A percentile compares a stretch with the other conserved stretches of the same genome.
Evolutionary conservation across 768 basidiomycete species (phyloP).

Genomic region (Naganishia randhawae): DNA sequence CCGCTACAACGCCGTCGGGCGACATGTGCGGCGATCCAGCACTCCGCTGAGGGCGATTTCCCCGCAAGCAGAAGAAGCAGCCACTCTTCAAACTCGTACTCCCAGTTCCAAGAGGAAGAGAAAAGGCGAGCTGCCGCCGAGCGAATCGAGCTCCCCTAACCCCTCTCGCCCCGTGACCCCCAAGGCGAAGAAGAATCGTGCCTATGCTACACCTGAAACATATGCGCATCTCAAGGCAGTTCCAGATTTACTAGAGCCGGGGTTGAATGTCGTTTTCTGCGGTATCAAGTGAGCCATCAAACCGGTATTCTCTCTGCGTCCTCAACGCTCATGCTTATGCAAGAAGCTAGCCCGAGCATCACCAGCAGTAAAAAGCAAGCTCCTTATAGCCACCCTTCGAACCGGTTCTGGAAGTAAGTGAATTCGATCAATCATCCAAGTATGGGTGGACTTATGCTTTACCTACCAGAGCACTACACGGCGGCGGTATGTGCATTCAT

Average conservation of each 20-base stretch:
- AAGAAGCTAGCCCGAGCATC: neutral
- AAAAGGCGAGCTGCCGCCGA: neutral
- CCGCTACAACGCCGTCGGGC: neutral
- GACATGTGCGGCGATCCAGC: neutral
- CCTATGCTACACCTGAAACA: slow-evolving; percentile 3
- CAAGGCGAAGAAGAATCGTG: slow-evolving; percentile 2
- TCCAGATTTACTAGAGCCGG: neutral
- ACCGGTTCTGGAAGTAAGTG: slow-evolving; percentile 20
- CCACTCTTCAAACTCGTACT: neutral
- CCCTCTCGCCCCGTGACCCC: neutral
- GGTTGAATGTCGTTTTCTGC: slow-evolving; percentile 5
- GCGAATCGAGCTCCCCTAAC: neutral
- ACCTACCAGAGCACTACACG: neutral
- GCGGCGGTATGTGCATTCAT: neutral
- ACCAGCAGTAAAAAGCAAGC: slow-evolving; percentile 22
- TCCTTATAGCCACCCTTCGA: slow-evolving; percentile 17
- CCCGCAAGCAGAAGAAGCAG: neutral
- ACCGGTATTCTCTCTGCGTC: too few relatives aligned
- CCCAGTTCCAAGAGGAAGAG: neutral
- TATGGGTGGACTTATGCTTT: neutral
- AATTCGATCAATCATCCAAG: neutral
- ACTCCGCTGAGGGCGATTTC: neutral
- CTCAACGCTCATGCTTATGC: neutral
- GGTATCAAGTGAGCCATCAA: slow-evolving; percentile 5
- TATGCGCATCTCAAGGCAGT: slow-evolving; percentile 21